phyloP scores from a whole-genome alignment of 106 monocot genomes.

The Platanthera zijinensis region DNA sequence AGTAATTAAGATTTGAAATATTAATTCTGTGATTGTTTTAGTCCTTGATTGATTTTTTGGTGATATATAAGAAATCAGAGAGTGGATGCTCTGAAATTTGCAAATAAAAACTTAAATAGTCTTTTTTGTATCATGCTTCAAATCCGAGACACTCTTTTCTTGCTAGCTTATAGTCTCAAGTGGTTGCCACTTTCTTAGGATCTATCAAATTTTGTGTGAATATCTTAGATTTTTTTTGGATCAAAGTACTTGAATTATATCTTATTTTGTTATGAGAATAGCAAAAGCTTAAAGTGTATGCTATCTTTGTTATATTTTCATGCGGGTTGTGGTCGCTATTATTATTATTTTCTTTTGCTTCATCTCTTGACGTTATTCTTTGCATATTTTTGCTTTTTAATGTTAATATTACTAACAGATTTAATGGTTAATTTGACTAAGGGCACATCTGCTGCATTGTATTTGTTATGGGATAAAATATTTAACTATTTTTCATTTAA shows the following conservation, averaged over 20 bases:
- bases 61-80: not conserved
- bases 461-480: not conserved
- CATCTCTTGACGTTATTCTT: not conserved
- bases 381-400: not conserved
- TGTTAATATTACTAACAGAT: not conserved
- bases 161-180: not conserved
- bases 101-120: not conserved
- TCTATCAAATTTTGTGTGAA: not conserved
- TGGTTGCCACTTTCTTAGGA: not conserved
- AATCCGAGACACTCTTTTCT: not conserved
- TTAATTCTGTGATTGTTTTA: too few species aligned
- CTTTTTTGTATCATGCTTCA: not conserved
- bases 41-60: not conserved
- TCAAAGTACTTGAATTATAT: not conserved
- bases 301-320: not conserved
- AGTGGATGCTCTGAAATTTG: not conserved
- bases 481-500: not conserved
- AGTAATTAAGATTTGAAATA: too few species aligned
- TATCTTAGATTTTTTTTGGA: not conserved
- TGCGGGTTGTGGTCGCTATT: not conserved
- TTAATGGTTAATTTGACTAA: not conserved
- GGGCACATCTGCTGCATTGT: not conserved
- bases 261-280: not conserved
- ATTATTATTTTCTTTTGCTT: not conserved
- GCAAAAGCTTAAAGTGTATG: not conserved